Conservation (phyloP, 176 grass and related monocot species). For the Oryza brachyantha region DNA sequence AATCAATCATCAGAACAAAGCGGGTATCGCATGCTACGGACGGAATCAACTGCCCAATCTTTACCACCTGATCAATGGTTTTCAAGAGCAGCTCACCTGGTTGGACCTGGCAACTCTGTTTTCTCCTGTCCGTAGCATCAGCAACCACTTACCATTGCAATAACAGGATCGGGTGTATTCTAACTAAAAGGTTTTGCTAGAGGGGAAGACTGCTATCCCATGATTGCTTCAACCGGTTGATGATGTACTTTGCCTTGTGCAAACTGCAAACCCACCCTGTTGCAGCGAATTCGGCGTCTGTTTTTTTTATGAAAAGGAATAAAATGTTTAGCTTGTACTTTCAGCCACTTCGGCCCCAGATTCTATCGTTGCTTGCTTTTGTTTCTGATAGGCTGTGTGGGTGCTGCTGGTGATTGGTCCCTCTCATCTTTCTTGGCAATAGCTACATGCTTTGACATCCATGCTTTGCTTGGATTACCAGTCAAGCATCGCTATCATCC, state of each 20-base stretch:
- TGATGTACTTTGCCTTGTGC: neutral
- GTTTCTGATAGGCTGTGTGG: neutral
- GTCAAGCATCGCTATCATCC: conserved; percentile 3
- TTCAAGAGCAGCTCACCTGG: neutral
- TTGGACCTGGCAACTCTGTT: neutral
- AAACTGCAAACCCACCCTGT: neutral
- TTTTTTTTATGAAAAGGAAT: neutral
- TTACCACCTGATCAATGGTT: neutral
- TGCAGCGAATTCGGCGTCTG: neutral
- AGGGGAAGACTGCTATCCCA: neutral
- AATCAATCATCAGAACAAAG: neutral
- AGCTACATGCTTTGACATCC: conserved; percentile 29
- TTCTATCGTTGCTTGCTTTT: neutral
- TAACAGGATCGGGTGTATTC: neutral
- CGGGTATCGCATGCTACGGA: neutral
- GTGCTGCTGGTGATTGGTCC: conserved; percentile 31
- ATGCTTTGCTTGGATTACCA: conserved; percentile 31
- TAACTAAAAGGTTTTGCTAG: neutral
- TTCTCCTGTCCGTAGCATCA: neutral
- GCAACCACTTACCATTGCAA: neutral
- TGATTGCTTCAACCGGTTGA: neutral
- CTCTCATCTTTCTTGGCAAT: conserved; percentile 28
- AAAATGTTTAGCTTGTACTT: conserved; percentile 21
- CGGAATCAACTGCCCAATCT: neutral
- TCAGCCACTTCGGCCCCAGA: neutral